Evolutionary conservation across 176 grass and related monocot genomes (phyloP), one percentile per base, ranked within the genome.

Genomic region (Oryza coarctata): DNA sequence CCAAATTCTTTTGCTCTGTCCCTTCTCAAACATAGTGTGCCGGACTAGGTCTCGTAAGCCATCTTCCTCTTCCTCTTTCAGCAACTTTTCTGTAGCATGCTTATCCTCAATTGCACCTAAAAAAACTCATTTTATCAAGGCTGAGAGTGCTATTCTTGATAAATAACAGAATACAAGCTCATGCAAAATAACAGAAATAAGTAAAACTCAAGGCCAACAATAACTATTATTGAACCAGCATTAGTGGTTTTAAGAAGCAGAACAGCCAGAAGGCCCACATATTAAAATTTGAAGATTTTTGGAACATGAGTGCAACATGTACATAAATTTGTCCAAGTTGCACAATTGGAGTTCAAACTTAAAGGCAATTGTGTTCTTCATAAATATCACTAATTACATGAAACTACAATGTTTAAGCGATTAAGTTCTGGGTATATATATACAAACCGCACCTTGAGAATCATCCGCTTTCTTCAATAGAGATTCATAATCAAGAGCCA

Each of bases 21-120:
- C 95, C 70, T 98, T 98, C 84, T 98, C 95, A 76, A 98, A 98
- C 95, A 98, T 98, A 18, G 92, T 98, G 77, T 98, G 95, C 22
- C 95, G 86, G 12, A 98, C 95, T 32, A 98, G 84, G 77, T 98
- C 95, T 82, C 92, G 84, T 72, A 98, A 89, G 12, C 95, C 95
- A 86, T 98, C 92, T 87, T 98, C 92, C 62, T 97, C 86, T 27
- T 91, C 95, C 57, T 89, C 92, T 75, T 52, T 86, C 30, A 84
- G 80, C 75, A 91, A 85, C 14, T 85, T 87, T 38, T 84, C 86
- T 18, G 82, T 83, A 75, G 86, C 70, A 86, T 86, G 83, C 61
- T 94, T 94, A 75, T 94, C 78, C 83, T 94, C 95, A 64, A 89
- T 94, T 28, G 61, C 84, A 89, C 84, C 95, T 98, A 77, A 77